Conservation (phyloP, 1,284 basidiomycete genomes). For the Taiwanofungus camphoratus region DNA sequence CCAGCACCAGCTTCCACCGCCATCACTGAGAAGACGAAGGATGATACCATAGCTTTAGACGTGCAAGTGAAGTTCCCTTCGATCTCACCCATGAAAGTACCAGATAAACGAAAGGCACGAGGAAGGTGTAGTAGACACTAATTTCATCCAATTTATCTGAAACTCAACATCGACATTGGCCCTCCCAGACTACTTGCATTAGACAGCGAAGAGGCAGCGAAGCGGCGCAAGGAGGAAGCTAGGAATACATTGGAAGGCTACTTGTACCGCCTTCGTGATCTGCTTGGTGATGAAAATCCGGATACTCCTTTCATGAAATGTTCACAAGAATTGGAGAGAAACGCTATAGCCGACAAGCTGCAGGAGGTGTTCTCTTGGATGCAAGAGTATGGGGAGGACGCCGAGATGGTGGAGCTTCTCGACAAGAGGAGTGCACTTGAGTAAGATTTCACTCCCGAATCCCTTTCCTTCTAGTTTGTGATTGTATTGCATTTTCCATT, state of each 20-base stretch:
- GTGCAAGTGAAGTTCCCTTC: constrained; percentile 59
- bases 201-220: constrained; percentile 73
- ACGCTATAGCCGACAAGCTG: constrained; percentile 56
- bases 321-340: constrained; percentile 69
- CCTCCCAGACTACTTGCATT: constrained; percentile 66
- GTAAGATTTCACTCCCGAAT: constrained; percentile 43
- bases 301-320: constrained; percentile 76
- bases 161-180: background rate
- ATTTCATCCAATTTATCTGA: constrained; percentile 2
- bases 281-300: constrained; percentile 61
- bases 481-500: constrained; percentile 2
- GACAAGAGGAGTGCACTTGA: constrained; percentile 76
- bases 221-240: constrained; percentile 82
- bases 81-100: constrained; percentile 64
- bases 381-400: constrained; percentile 79
- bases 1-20: constrained; percentile 19
- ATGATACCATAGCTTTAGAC: constrained; percentile 57
- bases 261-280: constrained; percentile 84
- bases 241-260: constrained; percentile 90
- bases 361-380: constrained; percentile 80
- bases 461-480: background rate
- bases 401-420: constrained; percentile 68
- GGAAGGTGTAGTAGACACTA: constrained; percentile 46
- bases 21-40: constrained; percentile 33
- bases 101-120: constrained; percentile 67